Evolutionary conservation across 2,329 filamentous ascomycete genomes (phyloP).

Genomic region (Chaetothyriales sp.): DNA sequence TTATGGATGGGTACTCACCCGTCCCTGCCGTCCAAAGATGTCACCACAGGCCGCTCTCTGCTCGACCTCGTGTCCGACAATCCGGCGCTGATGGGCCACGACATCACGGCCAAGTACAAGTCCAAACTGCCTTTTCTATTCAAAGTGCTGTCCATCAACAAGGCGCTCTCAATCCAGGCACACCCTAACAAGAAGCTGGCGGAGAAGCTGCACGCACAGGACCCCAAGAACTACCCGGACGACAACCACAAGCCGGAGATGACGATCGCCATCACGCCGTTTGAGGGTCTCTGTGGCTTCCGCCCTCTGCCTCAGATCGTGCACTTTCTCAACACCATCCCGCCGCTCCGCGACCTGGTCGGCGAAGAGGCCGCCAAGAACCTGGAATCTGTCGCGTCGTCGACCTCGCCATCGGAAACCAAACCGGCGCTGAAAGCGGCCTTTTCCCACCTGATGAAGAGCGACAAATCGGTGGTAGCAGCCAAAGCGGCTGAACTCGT

Average conservation of each 20-base stretch:
- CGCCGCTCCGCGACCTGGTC: constrained; percentile 52
- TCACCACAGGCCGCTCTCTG: constrained; percentile 69
- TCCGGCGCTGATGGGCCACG: constrained; percentile 60
- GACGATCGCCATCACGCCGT: constrained; percentile 93
- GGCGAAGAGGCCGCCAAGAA: constrained; percentile 48
- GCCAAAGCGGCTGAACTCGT: constrained; percentile 56
- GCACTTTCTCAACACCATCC: constrained; percentile 61
- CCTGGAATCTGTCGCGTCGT: constrained; percentile 42
- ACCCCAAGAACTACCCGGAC: constrained; percentile 92
- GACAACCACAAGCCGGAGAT: constrained; percentile 99
- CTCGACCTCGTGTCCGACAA: constrained; percentile 83
- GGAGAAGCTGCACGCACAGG: constrained; percentile 69
- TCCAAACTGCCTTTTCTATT: constrained; percentile 87
- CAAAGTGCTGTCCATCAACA: constrained; percentile 92
- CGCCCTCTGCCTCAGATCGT: constrained; percentile 73
- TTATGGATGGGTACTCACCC: constrained; percentile 99
- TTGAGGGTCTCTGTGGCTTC: constrained; percentile 93
- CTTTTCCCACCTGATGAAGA: constrained; percentile 72
- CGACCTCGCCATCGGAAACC: constrained; percentile 48
- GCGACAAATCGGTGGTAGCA: constrained; percentile 52
- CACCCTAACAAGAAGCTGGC: constrained; percentile 93
- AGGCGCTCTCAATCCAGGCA: constrained; percentile 92
- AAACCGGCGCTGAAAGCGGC: constrained; percentile 63
- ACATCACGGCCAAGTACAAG: constrained; percentile 61
- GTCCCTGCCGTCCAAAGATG: constrained; percentile 82